A percentile compares a stretch with the other conserved stretches of the same genome.
Evolutionary conservation across 768 basidiomycete genomes (phyloP).

Genomic region (Hypholoma fasciculare): DNA sequence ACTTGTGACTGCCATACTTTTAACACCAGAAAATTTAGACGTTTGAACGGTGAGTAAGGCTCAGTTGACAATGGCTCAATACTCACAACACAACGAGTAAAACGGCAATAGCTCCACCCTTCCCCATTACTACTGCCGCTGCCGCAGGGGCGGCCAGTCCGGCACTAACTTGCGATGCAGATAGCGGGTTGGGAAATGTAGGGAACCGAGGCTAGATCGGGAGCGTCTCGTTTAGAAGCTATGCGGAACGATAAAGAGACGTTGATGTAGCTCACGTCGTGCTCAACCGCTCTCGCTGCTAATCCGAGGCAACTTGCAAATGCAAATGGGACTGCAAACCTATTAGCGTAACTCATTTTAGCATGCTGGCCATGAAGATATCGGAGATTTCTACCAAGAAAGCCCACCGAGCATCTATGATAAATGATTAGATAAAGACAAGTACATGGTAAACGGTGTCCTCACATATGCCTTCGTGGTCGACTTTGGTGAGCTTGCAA

Average conservation of each 20-base stretch:
- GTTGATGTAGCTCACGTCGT: conserved; percentile 22
- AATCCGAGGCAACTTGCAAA: conserved; percentile 49
- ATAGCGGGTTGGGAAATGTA: conserved; percentile 45
- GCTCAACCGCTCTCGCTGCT: conserved; percentile 35
- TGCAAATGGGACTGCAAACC: conserved; percentile 54
- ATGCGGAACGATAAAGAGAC: neutral
- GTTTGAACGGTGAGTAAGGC: conserved; percentile 6
- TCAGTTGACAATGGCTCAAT: neutral
- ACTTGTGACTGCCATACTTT: conserved; percentile 47
- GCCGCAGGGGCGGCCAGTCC: conserved; percentile 49
- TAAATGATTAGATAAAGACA: neutral
- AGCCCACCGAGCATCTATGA: conserved; percentile 54
- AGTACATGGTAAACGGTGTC: conserved; percentile 10
- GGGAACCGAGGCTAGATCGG: conserved; percentile 46
- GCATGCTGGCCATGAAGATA: neutral
- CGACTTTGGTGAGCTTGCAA: conserved; percentile 49
- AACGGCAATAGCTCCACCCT: conserved; percentile 24
- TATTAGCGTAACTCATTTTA: neutral
- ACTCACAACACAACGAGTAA: conserved; percentile 42
- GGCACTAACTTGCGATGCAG: conserved; percentile 35
- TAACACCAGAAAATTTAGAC: neutral
- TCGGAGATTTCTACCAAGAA: conserved; percentile 33
- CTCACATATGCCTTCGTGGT: conserved; percentile 51
- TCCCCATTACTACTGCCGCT: conserved; percentile 39
- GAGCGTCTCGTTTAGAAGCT: neutral